phyloP scores from a whole-genome alignment of 2,329 filamentous ascomycete species.

The Colletotrichum sp. region DNA sequence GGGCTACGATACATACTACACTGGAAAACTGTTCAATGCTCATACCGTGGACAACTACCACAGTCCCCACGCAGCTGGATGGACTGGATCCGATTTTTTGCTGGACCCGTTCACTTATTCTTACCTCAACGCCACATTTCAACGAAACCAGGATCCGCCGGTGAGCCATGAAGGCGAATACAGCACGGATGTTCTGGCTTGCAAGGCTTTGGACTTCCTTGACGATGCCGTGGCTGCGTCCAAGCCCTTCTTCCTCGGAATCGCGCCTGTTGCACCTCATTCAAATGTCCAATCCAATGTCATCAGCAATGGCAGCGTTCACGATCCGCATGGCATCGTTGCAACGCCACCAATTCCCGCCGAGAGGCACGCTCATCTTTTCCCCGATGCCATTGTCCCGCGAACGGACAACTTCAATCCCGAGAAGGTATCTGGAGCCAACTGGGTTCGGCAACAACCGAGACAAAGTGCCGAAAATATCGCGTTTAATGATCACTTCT shows the following conservation, averaged over 20 bases:
- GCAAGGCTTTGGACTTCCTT: conserved; percentile 64
- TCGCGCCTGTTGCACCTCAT: conserved; percentile 72
- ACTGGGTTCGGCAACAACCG: conserved; percentile 45
- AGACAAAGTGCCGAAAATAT: conserved; percentile 32
- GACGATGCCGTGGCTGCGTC: conserved; percentile 58
- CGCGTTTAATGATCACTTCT: conserved; percentile 42
- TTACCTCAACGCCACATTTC: conserved; percentile 69
- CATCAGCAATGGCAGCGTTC: neutral
- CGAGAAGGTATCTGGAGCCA: conserved; percentile 36
- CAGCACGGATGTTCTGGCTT: conserved; percentile 62
- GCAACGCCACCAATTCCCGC: conserved; percentile 43
- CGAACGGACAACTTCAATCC: conserved; percentile 70
- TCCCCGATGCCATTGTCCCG: conserved; percentile 62
- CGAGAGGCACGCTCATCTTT: conserved; percentile 63
- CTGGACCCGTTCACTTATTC: conserved; percentile 71
- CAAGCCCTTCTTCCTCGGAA: conserved; percentile 69
- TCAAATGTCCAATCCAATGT: conserved; percentile 46
- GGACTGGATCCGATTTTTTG: conserved; percentile 58
- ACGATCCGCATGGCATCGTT: neutral
- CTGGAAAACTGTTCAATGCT: conserved; percentile 57
- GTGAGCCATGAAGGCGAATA: conserved; percentile 38
- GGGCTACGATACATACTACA: conserved; percentile 58
- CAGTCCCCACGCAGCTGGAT: conserved; percentile 56
- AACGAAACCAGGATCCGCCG: conserved; percentile 57
- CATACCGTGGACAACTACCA: conserved; percentile 53